These are phyloP conservation scores for Leptographium lundbergii DNA, from an alignment of 2,329 filamentous ascomycete genomes.

Conservation along the genomic window DNA sequence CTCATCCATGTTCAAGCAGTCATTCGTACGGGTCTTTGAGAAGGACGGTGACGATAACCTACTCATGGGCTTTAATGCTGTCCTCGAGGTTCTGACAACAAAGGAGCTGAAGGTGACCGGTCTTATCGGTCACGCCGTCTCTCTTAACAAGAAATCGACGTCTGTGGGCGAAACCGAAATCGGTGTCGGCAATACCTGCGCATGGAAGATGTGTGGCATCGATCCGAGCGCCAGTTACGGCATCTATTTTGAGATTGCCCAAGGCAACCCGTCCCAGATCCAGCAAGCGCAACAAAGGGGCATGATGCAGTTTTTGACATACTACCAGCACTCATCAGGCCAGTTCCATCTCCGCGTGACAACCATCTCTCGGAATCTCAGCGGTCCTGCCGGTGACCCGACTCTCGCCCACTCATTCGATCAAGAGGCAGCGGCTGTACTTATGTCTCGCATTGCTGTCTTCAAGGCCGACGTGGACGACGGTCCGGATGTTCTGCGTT, in stretches of 20 bases:
- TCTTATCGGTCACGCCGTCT: conserved; percentile 90
- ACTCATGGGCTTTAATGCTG: conserved; percentile 96
- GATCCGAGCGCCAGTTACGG: conserved; percentile 89
- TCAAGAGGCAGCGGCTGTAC: conserved; percentile 89
- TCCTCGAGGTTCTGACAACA: conserved; percentile 87
- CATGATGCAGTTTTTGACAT: conserved; percentile 96
- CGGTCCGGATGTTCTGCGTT: conserved; percentile 92
- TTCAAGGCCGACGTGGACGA: conserved; percentile 99
- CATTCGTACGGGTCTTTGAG: conserved; percentile 92
- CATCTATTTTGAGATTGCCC: conserved; percentile 95
- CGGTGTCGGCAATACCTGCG: conserved; percentile 95
- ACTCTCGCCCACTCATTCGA: conserved; percentile 95
- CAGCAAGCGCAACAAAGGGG: conserved; percentile 72
- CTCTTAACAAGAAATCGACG: conserved; percentile 93
- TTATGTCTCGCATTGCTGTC: conserved; percentile 98
- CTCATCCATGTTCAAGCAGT: conserved; percentile 98
- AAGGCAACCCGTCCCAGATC: conserved; percentile 76
- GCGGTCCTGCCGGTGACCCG: conserved; percentile 86
- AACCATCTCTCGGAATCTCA: conserved; percentile 81
- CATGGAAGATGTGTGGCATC: conserved; percentile 99
- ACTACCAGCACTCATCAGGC: conserved; percentile 94
- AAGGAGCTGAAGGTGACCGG: conserved; percentile 98
- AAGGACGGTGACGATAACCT: conserved; percentile 92
- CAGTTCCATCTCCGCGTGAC: conserved; percentile 95
- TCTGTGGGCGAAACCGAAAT: conserved; percentile 97